Evolutionary conservation across 345 rosid species (phyloP).

Genomic region (Aurinia saxatilis): DNA sequence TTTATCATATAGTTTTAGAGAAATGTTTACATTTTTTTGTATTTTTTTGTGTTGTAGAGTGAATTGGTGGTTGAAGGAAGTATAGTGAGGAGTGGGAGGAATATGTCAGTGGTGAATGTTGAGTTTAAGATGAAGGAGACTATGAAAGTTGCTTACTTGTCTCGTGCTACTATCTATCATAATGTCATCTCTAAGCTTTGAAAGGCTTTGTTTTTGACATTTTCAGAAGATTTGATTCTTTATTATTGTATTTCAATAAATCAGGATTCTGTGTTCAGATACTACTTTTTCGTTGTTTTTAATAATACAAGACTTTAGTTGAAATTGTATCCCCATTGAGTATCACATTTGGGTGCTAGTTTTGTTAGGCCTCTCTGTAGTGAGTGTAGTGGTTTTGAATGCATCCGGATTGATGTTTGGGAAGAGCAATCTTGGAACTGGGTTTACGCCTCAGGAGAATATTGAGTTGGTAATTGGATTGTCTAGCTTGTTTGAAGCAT

Average conservation of each 20-base stretch:
- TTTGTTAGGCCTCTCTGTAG: too few relatives aligned
- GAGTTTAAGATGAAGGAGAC: constrained; percentile 52
- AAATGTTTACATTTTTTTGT: not conserved
- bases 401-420: not conserved
- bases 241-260: not conserved
- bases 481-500: not conserved
- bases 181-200: constrained; percentile 47
- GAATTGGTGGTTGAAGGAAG: constrained; percentile 53
- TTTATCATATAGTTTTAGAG: not conserved
- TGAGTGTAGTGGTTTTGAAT: not conserved
- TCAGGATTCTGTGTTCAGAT: constrained; percentile 4
- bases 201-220: too few relatives aligned
- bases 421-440: not conserved
- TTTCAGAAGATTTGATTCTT: constrained; percentile 4
- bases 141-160: constrained; percentile 37
- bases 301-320: not conserved
- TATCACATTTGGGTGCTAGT: not conserved
- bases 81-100: constrained; percentile 66
- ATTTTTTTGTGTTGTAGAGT: constrained; percentile 28
- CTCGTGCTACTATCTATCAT: constrained; percentile 64
- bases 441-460: not conserved
- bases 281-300: not conserved
- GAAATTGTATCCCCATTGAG: not conserved
- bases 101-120: constrained; percentile 46
- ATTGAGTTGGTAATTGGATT: not conserved